Conservation (phyloP, 306 rosid genomes). For the Fagus sylvatica region DNA sequence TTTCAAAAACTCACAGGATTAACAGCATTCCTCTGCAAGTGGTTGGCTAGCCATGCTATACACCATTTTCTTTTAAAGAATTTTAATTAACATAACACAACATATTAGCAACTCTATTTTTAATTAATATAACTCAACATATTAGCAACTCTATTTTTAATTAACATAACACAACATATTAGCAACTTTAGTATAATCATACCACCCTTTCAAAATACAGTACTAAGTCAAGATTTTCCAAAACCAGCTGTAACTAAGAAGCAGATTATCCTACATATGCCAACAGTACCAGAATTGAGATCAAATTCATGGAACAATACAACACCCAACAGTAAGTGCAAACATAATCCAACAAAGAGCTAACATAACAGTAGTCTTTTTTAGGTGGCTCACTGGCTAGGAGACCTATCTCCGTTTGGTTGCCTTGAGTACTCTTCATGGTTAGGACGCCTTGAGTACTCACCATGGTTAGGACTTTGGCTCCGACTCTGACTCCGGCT, state of each 20-base stretch:
- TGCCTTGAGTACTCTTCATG: conserved; percentile 47
- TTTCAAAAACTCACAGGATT: too few species aligned
- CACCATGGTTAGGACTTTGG: conserved; percentile 38
- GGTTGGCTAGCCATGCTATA: too few species aligned
- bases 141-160: too few species aligned
- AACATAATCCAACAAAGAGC: conserved; percentile 27
- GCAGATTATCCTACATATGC: background rate
- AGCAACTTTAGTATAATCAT: too few species aligned
- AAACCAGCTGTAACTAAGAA: background rate
- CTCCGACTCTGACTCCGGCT: conserved; percentile 54
- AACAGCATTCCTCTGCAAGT: too few species aligned
- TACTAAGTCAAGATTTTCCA: background rate
- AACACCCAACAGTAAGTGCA: background rate
- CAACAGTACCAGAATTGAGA: background rate
- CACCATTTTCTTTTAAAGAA: too few species aligned
- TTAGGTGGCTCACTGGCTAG: conserved; percentile 48
- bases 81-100: too few species aligned
- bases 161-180: too few species aligned
- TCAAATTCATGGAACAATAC: background rate
- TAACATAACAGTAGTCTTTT: conserved; percentile 10
- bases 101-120: too few species aligned
- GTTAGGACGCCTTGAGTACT: conserved; percentile 41
- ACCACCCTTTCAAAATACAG: background rate
- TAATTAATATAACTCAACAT: too few species aligned
- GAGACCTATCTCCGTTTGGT: conserved; percentile 58